Base-by-base conservation (phyloP, 208 protist genomes). In the Plasmodiophora brassicae region DNA sequence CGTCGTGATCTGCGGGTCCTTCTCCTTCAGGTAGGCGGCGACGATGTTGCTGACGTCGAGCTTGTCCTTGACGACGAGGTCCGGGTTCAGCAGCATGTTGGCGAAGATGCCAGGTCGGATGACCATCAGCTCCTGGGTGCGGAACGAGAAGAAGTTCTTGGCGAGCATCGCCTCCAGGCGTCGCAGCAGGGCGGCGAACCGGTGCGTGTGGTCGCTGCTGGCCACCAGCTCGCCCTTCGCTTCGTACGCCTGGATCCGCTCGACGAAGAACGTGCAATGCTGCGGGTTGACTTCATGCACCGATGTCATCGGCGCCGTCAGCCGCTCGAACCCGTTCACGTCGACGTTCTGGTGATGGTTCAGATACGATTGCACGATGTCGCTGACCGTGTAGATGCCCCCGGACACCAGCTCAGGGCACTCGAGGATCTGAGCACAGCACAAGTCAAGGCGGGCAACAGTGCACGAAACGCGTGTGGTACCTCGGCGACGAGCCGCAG, bases 81-180 rank as follows among this genome's bases (percentile, higher is more conserved):
- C 65, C 32, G 5, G 32, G 65, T 32, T 78, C n/a, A 32, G 14
- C 65, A 78, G 65, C 65, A 78, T 78, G 41, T 78, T 78, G 65
- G 65, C 5, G 65, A 78, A 78, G 5, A 78, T 5, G 5, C 65
- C 65, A 8, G 65, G 65, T 32, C 65, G 65, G 32, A 78, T 5
- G 14, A 78, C 65, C 65, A 78, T 5, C 65, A 78, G 65, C 65
- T 78, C 65, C n/a, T 78, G 65, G 5, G n/a, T 5, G 14, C 65
- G 65, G n/a, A 78, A 78, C 65, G 65, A 78, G 65, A 78, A 78
- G 65, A 78, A 78, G n/a, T 78, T 78, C 5, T 38, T n/a, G 65
- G 65, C 65, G 14, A 78, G 65, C 65, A 78, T 78, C 14, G 65
- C 41, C 65, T 78, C 65, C 14, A 78, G n/a, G 20, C 65, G 65